Evolutionary conservation across 23 red algal species (phyloP).

Genomic region (Gracilaria vermiculophylla): DNA sequence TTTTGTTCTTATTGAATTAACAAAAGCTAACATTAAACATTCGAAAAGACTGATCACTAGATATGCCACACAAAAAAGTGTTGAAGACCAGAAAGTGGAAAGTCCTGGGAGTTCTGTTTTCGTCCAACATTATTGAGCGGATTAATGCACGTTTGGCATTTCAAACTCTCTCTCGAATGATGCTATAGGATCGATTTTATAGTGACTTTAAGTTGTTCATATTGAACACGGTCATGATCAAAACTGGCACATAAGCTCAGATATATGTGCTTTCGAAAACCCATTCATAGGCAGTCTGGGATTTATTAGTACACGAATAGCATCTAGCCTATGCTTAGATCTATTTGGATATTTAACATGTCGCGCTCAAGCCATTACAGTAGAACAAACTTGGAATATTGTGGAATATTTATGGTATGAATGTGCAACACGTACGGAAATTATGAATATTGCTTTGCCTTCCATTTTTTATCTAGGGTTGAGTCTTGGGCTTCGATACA

Average conservation of each 20-base stretch:
- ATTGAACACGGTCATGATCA: background rate
- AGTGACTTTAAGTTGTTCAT: background rate
- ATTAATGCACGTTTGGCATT: constrained; percentile 31
- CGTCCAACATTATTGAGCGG: constrained; percentile 5
- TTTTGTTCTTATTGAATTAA: background rate
- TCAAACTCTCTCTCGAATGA: background rate
- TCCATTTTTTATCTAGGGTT: background rate
- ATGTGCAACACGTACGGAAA: background rate
- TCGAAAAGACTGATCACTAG: background rate
- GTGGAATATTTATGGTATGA: background rate
- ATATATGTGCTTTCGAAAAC: background rate
- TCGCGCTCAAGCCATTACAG: background rate
- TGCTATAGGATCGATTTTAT: background rate
- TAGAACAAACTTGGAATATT: background rate
- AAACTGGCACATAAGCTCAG: background rate
- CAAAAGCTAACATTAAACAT: background rate
- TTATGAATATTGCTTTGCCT: background rate
- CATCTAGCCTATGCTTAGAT: background rate
- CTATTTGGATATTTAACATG: background rate
- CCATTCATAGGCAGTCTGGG: background rate
- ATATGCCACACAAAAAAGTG: background rate
- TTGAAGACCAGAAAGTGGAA: background rate
- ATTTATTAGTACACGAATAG: background rate
- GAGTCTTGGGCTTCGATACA: background rate
- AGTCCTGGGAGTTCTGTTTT: background rate